phyloP scores from a whole-genome alignment of 768 basidiomycete genomes.

The Chiua virens region DNA sequence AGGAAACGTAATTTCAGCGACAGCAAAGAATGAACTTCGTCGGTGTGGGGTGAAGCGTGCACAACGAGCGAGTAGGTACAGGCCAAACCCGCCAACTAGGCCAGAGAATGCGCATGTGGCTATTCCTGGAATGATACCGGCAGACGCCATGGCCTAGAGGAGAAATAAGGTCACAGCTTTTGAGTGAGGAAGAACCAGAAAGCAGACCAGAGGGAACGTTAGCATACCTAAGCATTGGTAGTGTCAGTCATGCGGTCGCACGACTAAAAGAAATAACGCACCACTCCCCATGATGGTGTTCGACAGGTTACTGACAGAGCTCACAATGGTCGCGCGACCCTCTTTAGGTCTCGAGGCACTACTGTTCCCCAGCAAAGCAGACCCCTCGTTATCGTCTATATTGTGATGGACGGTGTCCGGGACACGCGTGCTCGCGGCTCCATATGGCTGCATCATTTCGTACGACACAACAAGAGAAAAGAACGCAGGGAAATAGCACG shows the following conservation, averaged over 20 bases:
- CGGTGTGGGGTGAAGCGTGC: slow-evolving; percentile 76
- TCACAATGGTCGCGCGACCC: slow-evolving; percentile 67
- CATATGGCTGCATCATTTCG: slow-evolving; percentile 75
- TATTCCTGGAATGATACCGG: slow-evolving; percentile 87
- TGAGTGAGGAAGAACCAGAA: background rate
- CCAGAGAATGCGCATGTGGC: slow-evolving; percentile 86
- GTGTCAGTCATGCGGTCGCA: background rate
- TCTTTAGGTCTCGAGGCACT: slow-evolving; percentile 37
- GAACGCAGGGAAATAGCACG: background rate
- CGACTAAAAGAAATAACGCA: slow-evolving; percentile 32
- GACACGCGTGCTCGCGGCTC: slow-evolving; percentile 45
- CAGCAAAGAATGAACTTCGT: slow-evolving; percentile 78
- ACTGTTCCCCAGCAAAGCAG: slow-evolving; percentile 56
- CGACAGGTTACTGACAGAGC: slow-evolving; percentile 74
- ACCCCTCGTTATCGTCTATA: slow-evolving; percentile 46
- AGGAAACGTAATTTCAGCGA: slow-evolving; percentile 87
- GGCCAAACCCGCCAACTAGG: slow-evolving; percentile 71
- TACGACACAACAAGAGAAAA: slow-evolving; percentile 26
- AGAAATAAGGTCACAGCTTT: background rate
- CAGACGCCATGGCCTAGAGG: slow-evolving; percentile 81
- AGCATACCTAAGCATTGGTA: slow-evolving; percentile 64
- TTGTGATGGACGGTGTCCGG: slow-evolving; percentile 10
- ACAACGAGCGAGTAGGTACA: slow-evolving; percentile 85
- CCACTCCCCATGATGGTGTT: slow-evolving; percentile 95
- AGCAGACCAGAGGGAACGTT: slow-evolving; percentile 75